These are phyloP conservation scores for Coccomyxa subellipsoidea DNA, from an alignment of 163 green algal species.

Conservation along the genomic window DNA sequence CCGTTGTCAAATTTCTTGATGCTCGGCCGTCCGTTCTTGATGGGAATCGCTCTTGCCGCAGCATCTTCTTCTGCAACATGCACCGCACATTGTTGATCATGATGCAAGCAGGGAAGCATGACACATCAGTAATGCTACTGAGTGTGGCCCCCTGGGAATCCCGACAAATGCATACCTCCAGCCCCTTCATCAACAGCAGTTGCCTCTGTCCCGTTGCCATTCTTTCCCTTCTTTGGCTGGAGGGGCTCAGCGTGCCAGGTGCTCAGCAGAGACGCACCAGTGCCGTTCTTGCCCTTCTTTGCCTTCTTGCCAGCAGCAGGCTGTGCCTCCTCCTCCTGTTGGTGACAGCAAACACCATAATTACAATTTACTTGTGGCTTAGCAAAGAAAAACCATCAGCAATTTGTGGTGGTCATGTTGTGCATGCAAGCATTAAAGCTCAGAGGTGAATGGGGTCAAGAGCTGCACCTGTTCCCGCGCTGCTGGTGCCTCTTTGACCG, in stretches of 20 bases:
- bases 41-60: background rate
- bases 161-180: constrained; percentile 11
- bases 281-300: constrained; percentile 15
- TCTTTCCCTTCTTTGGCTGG: background rate
- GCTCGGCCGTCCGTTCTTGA: constrained; percentile 8
- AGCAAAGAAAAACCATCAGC: no score
- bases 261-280: background rate
- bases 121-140: no score
- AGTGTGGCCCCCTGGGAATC: no score
- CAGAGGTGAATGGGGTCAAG: no score
- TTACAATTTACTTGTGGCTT: no score
- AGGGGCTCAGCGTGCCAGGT: background rate
- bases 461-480: no score
- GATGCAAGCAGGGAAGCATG: no score
- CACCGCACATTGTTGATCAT: no score
- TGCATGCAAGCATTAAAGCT: no score
- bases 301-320: constrained; percentile 4
- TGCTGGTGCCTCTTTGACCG: no score
- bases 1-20: constrained; percentile 73
- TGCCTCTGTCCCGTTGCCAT: constrained; percentile 19
- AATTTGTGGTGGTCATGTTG: no score
- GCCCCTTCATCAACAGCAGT: constrained; percentile 2
- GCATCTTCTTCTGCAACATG: background rate
- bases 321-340: constrained; percentile 3
- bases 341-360: no score